Evolutionary conservation across 345 rosid genomes (phyloP).

Genomic region (Rhodomyrtus tomentosa): DNA sequence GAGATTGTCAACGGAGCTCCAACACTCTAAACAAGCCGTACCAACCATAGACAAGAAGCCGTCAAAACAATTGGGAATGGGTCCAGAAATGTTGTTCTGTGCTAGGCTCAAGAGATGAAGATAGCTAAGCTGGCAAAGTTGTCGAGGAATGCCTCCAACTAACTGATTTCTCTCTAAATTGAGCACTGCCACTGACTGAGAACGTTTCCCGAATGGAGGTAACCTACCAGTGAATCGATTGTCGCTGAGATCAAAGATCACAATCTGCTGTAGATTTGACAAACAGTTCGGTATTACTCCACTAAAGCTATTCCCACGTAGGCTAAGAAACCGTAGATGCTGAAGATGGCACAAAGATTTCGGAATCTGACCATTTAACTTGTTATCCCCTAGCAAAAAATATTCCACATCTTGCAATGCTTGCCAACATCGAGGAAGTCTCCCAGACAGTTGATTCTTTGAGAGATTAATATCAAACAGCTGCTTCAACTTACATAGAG

Average conservation of each 20-base stretch:
- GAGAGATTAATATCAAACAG: neutral
- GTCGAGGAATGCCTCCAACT: neutral
- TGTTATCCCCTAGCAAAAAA: neutral
- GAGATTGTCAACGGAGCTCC: neutral
- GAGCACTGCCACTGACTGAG: neutral
- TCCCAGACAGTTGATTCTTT: neutral
- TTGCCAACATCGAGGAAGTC: neutral
- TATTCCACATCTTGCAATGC: neutral
- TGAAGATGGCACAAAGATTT: neutral
- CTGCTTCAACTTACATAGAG: neutral
- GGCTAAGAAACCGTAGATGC: neutral
- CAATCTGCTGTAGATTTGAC: fast-evolving
- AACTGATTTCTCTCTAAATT: neutral
- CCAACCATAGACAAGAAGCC: neutral
- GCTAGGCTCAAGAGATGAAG: neutral
- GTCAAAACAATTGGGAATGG: neutral
- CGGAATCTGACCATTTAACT: neutral
- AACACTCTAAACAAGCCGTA: neutral
- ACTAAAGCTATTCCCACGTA: neutral
- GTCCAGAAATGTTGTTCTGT: neutral
- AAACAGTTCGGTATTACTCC: neutral
- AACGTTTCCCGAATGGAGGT: neutral
- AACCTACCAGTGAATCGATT: neutral
- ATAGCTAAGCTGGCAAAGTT: neutral
- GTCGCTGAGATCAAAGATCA: neutral